These are phyloP conservation scores for Neohortaea acidophila DNA, from an alignment of 495 filamentous ascomycete species.

Conservation along the genomic window DNA sequence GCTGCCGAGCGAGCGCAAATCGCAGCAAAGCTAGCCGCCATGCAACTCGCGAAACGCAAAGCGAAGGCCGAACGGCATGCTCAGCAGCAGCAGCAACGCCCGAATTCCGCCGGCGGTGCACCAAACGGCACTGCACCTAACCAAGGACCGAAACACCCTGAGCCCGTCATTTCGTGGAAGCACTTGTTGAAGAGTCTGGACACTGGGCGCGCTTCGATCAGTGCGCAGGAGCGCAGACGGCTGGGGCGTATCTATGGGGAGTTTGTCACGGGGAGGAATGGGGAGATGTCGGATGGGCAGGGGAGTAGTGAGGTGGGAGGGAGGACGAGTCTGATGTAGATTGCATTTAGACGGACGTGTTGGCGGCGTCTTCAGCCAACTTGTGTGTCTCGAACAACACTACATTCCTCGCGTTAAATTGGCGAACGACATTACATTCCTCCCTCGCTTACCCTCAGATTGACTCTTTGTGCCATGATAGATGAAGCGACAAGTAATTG, in stretches of 20 bases:
- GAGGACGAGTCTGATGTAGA: constrained; percentile 77
- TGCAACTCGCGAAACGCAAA: constrained; percentile 52
- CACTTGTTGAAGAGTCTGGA: constrained; percentile 65
- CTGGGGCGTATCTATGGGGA: constrained; percentile 73
- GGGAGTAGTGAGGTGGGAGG: constrained; percentile 82
- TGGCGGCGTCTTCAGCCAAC: background rate
- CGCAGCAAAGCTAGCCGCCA: constrained; percentile 53
- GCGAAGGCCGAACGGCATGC: constrained; percentile 28
- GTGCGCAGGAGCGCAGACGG: constrained; percentile 52
- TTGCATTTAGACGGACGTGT: background rate
- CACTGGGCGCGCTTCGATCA: constrained; percentile 73
- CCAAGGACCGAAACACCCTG: constrained; percentile 33
- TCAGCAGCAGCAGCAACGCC: constrained; percentile 4
- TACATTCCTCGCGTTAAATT: too few species aligned
- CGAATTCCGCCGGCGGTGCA: constrained; percentile 1
- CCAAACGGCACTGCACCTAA: constrained; percentile 18
- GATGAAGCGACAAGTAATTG: too few species aligned
- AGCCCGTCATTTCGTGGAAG: constrained; percentile 75
- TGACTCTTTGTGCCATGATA: too few species aligned
- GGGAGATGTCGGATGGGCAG: constrained; percentile 87
- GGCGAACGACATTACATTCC: too few species aligned
- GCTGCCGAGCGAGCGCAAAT: constrained; percentile 58
- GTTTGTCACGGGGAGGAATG: constrained; percentile 80
- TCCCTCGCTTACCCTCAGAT: too few species aligned
- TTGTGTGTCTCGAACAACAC: too few species aligned